A percentile compares a stretch with the other conserved stretches of the same genome.
Evolutionary conservation across 768 basidiomycete genomes (phyloP).

Genomic region (Podaxis mareebaensis): DNA sequence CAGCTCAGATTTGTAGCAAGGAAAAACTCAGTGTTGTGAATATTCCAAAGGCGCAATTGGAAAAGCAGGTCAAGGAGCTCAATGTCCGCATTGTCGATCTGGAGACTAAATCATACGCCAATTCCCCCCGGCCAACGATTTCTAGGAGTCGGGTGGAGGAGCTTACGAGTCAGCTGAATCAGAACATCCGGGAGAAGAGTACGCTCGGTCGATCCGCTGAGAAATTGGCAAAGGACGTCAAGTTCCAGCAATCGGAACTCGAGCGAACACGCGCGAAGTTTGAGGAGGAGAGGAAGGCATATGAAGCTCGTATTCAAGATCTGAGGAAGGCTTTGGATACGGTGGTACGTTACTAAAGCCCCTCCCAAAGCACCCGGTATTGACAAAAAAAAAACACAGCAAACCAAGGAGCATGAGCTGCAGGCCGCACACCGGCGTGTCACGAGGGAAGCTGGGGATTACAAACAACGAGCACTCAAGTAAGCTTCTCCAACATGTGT

Average conservation of each 20-base stretch:
- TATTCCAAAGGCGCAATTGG: conserved; percentile 63
- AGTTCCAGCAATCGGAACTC: conserved; percentile 56
- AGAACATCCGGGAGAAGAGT: conserved; percentile 48
- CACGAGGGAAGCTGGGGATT: conserved; percentile 75
- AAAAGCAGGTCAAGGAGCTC: conserved; percentile 84
- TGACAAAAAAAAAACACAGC: conserved; percentile 37
- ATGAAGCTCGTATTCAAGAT: conserved; percentile 56
- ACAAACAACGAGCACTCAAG: conserved; percentile 70
- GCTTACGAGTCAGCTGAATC: conserved; percentile 58
- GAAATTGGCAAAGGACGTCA: conserved; percentile 47
- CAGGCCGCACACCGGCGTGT: conserved; percentile 73
- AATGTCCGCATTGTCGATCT: conserved; percentile 82
- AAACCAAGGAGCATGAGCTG: conserved; percentile 68
- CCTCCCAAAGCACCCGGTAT: conserved; percentile 13
- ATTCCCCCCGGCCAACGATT: conserved; percentile 55
- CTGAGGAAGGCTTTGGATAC: conserved; percentile 63
- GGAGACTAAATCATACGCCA: conserved; percentile 75
- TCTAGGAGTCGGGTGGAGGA: conserved; percentile 72
- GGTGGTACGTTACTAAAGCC: conserved; percentile 46
- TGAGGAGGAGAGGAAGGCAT: conserved; percentile 64
- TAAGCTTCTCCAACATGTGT: conserved; percentile 31
- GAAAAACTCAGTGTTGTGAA: conserved; percentile 4
- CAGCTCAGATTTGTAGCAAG: background rate
- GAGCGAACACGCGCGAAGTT: conserved; percentile 62
- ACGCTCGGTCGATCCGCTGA: conserved; percentile 44